Conservation (phyloP, 495 filamentous ascomycete species). For the Delitschia confertaspora region DNA sequence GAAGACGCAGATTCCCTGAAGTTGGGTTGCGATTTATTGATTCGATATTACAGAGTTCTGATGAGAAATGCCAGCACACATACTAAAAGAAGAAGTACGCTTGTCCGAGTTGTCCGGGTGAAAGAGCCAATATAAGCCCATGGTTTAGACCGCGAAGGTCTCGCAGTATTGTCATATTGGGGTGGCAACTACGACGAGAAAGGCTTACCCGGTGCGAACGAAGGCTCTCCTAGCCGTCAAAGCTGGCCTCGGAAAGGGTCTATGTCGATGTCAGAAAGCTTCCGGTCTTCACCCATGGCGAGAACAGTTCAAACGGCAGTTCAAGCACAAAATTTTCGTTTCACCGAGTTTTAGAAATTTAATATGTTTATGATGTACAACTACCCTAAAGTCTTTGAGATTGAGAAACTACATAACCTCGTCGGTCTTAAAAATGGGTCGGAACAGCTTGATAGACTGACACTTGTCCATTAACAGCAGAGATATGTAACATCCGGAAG, state of each 20-base stretch:
- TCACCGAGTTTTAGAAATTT: neutral
- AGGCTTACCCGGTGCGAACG: slow-evolving; percentile 26
- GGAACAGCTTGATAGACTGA: slow-evolving; percentile 22
- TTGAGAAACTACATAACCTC: slow-evolving; percentile 20
- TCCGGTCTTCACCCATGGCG: slow-evolving; percentile 13
- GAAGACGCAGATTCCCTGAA: slow-evolving; percentile 29
- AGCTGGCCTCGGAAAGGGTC: slow-evolving; percentile 6
- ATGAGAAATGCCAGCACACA: slow-evolving; percentile 4
- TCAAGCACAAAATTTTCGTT: slow-evolving; percentile 1
- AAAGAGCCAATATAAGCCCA: slow-evolving; percentile 8
- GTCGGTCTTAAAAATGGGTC: slow-evolving; percentile 19
- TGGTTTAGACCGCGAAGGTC: slow-evolving; percentile 18
- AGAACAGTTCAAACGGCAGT: slow-evolving; percentile 1
- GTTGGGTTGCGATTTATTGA: slow-evolving; percentile 28
- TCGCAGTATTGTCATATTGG: slow-evolving; percentile 27
- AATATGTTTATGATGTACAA: slow-evolving; percentile 21
- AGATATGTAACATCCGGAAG: slow-evolving; percentile 23
- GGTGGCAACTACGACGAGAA: slow-evolving; percentile 29
- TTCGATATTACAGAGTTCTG: slow-evolving; percentile 18
- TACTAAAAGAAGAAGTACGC: slow-evolving; percentile 17
- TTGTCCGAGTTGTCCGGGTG: slow-evolving; percentile 15
- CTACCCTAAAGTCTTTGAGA: slow-evolving; percentile 17
- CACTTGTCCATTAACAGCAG: slow-evolving; percentile 18
- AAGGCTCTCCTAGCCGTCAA: slow-evolving; percentile 10
- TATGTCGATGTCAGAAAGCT: slow-evolving; percentile 8